Evolutionary conservation across 225 moss, liverwort and hornwort species (phyloP).

Genomic region (Asterella californica): DNA sequence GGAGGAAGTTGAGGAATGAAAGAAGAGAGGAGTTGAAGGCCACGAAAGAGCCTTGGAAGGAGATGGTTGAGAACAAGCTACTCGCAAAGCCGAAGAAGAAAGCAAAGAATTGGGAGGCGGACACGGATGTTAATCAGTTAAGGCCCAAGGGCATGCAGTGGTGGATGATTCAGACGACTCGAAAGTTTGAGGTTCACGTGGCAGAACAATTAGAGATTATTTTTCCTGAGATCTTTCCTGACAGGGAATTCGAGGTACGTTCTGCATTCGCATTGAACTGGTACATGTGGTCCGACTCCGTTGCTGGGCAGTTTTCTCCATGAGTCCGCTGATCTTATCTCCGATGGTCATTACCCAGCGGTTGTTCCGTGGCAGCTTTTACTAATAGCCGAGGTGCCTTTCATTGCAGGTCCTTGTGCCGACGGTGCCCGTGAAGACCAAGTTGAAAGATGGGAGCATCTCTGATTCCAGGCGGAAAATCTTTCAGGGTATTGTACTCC

Average conservation of each 20-base stretch:
- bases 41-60: slow-evolving; percentile 69
- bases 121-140: slow-evolving; percentile 76
- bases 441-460: slow-evolving; percentile 69
- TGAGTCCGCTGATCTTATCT: neutral
- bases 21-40: slow-evolving; percentile 70
- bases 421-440: slow-evolving; percentile 59
- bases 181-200: slow-evolving; percentile 63
- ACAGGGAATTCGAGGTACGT: slow-evolving; percentile 67
- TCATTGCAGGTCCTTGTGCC: slow-evolving; percentile 63
- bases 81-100: slow-evolving; percentile 57
- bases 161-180: slow-evolving; percentile 80
- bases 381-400: neutral
- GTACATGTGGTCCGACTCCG: too few relatives aligned
- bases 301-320: neutral
- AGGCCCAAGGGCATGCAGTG: slow-evolving; percentile 69
- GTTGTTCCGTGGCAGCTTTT: neutral
- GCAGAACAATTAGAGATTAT: slow-evolving; percentile 58
- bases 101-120: slow-evolving; percentile 63
- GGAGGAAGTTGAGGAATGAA: slow-evolving; percentile 76
- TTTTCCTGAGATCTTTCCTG: slow-evolving; percentile 65
- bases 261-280: neutral
- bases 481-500: slow-evolving; percentile 78
- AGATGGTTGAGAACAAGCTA: slow-evolving; percentile 73
- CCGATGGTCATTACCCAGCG: neutral
- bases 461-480: slow-evolving; percentile 69